These are phyloP conservation scores for Hypericum androsaemum DNA, from an alignment of 345 rosid species.

Conservation along the genomic window DNA sequence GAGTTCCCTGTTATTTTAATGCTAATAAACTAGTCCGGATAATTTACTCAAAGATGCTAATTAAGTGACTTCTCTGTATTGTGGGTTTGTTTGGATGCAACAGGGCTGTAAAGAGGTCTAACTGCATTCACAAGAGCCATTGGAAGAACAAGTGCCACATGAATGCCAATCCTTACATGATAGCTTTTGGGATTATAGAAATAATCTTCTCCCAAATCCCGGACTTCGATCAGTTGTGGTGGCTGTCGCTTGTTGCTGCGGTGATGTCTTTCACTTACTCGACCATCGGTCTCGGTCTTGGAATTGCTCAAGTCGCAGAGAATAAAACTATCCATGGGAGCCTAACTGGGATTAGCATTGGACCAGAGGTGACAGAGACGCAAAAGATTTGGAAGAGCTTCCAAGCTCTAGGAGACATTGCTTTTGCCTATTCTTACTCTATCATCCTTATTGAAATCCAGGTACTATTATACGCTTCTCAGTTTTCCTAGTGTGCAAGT, in stretches of 20 bases:
- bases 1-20: background rate
- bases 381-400: slow-evolving; percentile 3
- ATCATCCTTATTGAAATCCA: slow-evolving; percentile 4
- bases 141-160: background rate
- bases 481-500: too few relatives aligned
- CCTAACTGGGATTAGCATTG: background rate
- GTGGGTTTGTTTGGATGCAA: background rate
- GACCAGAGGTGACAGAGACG: background rate
- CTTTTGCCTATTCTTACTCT: slow-evolving; percentile 2
- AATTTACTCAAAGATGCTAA: too few relatives aligned
- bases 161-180: slow-evolving; percentile 2
- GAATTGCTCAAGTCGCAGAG: background rate
- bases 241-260: slow-evolving; percentile 4
- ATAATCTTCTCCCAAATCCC: slow-evolving; percentile 3
- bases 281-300: background rate
- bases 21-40: too few relatives aligned
- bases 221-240: slow-evolving; percentile 6
- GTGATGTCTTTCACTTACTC: slow-evolving; percentile 4
- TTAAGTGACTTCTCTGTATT: background rate
- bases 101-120: slow-evolving; percentile 8
- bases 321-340: background rate
- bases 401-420: slow-evolving; percentile 7
- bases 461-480: background rate
- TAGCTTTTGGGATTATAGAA: slow-evolving; percentile 1
- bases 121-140: background rate